A percentile compares a stretch with the other conserved stretches of the same genome.
Evolutionary conservation across 176 grass and related monocot species (phyloP).

Genomic region (Calamus simplicifolius): DNA sequence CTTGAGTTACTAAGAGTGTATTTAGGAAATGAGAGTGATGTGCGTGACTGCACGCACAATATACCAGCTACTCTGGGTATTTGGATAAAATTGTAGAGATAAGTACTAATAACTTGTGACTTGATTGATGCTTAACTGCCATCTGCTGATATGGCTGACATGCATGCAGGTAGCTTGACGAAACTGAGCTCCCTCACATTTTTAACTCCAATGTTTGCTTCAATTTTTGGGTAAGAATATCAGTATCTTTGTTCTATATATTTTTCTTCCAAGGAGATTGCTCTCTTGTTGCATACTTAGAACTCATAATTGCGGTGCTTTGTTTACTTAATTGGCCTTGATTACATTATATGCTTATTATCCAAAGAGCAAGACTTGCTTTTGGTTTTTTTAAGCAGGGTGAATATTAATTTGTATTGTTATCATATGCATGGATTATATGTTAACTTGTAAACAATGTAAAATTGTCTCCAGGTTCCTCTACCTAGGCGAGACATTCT

Average conservation of each 20-base stretch:
- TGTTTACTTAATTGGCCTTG: neutral
- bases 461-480: slow-evolving; percentile 43
- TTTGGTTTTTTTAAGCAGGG: too few relatives aligned
- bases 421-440: too few relatives aligned
- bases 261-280: too few relatives aligned
- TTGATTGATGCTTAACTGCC: slow-evolving; percentile 5
- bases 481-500: slow-evolving; percentile 82
- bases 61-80: neutral
- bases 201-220: slow-evolving; percentile 98
- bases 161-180: slow-evolving; percentile 75
- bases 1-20: too few relatives aligned
- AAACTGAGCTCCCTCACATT: slow-evolving; percentile 93
- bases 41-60: too few relatives aligned
- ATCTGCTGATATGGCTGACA: too few relatives aligned
- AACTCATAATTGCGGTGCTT: too few relatives aligned
- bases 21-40: too few relatives aligned
- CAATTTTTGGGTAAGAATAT: slow-evolving; percentile 72
- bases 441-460: too few relatives aligned
- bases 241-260: neutral
- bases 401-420: too few relatives aligned
- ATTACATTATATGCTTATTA: neutral
- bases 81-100: neutral
- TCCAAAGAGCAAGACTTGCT: too few relatives aligned
- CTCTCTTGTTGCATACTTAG: too few relatives aligned
- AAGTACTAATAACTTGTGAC: neutral